Evolutionary conservation across 1,139 yeast genomes (phyloP).

Genomic region (Saccharomyces uvarum): DNA sequence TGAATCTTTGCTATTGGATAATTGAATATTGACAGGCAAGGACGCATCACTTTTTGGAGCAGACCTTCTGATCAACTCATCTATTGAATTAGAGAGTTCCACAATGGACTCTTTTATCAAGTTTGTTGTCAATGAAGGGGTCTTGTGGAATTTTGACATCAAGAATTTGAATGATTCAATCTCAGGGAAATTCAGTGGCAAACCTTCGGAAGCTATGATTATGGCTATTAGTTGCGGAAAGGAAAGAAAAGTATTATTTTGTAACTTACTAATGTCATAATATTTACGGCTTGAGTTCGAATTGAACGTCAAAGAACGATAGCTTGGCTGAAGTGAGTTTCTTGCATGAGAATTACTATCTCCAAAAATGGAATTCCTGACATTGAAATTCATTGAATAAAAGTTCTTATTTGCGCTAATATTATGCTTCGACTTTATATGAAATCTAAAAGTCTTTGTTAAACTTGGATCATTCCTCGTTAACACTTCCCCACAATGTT

Average conservation of each 20-base stretch:
- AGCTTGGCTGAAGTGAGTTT: neutral
- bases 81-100: conserved; percentile 3
- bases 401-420: conserved; percentile 8
- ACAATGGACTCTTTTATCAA: neutral
- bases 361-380: neutral
- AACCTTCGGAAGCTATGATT: neutral
- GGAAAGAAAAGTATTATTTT: neutral
- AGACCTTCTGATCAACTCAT: conserved; percentile 4
- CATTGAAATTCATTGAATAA: conserved; percentile 2
- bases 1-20: conserved; percentile 1
- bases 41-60: neutral
- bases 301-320: neutral
- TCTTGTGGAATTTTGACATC: neutral
- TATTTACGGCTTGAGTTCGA: neutral
- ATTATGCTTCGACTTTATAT: conserved; percentile 11
- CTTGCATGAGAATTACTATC: neutral
- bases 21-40: neutral
- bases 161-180: neutral
- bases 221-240: neutral
- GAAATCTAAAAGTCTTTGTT: conserved; percentile 9
- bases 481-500: conserved; percentile 14
- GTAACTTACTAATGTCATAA: neutral
- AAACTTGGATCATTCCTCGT: conserved; percentile 1
- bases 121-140: neutral
- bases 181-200: neutral